phyloP scores from a whole-genome alignment of 495 filamentous ascomycete genomes.

The Daldinia loculata region DNA sequence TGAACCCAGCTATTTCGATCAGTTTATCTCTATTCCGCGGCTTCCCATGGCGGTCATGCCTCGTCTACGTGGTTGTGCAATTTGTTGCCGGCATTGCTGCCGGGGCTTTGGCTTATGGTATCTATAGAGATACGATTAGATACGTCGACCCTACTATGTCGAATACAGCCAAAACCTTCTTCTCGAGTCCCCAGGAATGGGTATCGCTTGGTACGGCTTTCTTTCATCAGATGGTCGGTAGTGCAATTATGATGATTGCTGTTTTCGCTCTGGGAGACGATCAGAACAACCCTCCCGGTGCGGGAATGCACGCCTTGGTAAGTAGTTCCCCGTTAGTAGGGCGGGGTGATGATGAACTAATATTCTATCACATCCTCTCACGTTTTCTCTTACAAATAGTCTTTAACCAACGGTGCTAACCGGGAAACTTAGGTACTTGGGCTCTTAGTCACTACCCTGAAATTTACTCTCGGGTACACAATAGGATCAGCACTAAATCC shows the following conservation, averaged over 20 bases:
- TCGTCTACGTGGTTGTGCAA: slow-evolving; percentile 61
- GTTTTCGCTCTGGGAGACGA: slow-evolving; percentile 65
- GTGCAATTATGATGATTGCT: slow-evolving; percentile 54
- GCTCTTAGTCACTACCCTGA: slow-evolving; percentile 54
- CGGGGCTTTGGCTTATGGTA: slow-evolving; percentile 55
- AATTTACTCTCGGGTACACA: slow-evolving; percentile 57
- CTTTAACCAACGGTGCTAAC: neutral
- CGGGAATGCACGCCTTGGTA: slow-evolving; percentile 58
- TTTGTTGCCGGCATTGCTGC: slow-evolving; percentile 58
- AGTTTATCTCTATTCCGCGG: slow-evolving; percentile 62
- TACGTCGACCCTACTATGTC: slow-evolving; percentile 48
- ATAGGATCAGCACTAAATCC: slow-evolving; percentile 61
- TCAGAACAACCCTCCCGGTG: slow-evolving; percentile 62
- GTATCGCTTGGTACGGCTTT: slow-evolving; percentile 58
- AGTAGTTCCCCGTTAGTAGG: neutral
- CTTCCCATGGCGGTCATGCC: slow-evolving; percentile 57
- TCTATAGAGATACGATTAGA: slow-evolving; percentile 60
- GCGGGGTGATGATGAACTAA: neutral
- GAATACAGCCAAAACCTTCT: slow-evolving; percentile 48
- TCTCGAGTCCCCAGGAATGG: slow-evolving; percentile 56
- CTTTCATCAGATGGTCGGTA: slow-evolving; percentile 61
- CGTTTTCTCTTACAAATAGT: neutral
- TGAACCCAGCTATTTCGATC: slow-evolving; percentile 61
- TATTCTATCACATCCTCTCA: neutral
- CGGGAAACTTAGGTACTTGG: slow-evolving; percentile 49